phyloP scores from a whole-genome alignment of 2,329 filamentous ascomycete species.

The Fusarium algeriense region DNA sequence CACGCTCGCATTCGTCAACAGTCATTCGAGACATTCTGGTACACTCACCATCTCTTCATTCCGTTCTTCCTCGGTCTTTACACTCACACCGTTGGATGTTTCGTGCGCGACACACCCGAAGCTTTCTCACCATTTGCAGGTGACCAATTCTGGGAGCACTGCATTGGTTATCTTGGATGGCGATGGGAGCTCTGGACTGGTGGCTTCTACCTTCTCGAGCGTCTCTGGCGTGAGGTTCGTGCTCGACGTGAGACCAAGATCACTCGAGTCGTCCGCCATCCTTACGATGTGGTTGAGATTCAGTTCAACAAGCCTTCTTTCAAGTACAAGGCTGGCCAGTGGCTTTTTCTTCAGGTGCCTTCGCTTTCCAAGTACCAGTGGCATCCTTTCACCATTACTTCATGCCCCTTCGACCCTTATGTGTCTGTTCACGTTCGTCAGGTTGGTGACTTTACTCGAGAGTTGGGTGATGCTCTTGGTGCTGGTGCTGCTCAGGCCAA shows the following conservation, averaged over 20 bases:
- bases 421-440: slow-evolving; percentile 95
- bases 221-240: slow-evolving; percentile 91
- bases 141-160: slow-evolving; percentile 87
- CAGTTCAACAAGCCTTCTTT: slow-evolving; percentile 97
- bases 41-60: slow-evolving; percentile 98
- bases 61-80: slow-evolving; percentile 95
- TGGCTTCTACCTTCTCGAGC: slow-evolving; percentile 86
- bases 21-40: slow-evolving; percentile 99
- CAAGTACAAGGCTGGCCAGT: slow-evolving; percentile 98
- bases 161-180: slow-evolving; percentile 96
- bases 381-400: slow-evolving; percentile 99
- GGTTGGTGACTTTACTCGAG: slow-evolving; percentile 94
- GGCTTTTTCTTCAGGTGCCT: slow-evolving; percentile 95
- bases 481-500: slow-evolving; percentile 89
- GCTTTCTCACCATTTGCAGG: slow-evolving; percentile 88
- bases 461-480: slow-evolving; percentile 95
- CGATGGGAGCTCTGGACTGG: slow-evolving; percentile 94
- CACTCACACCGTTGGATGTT: slow-evolving; percentile 95
- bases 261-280: slow-evolving; percentile 93
- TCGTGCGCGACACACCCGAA: slow-evolving; percentile 83
- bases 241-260: slow-evolving; percentile 88
- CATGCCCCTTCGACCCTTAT: slow-evolving; percentile 95
- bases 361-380: slow-evolving; percentile 90
- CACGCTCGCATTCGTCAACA: slow-evolving; percentile 95
- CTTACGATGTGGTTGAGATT: slow-evolving; percentile 96